Conservation (phyloP, 2,329 filamentous ascomycete species). For the Nemania sp. region DNA sequence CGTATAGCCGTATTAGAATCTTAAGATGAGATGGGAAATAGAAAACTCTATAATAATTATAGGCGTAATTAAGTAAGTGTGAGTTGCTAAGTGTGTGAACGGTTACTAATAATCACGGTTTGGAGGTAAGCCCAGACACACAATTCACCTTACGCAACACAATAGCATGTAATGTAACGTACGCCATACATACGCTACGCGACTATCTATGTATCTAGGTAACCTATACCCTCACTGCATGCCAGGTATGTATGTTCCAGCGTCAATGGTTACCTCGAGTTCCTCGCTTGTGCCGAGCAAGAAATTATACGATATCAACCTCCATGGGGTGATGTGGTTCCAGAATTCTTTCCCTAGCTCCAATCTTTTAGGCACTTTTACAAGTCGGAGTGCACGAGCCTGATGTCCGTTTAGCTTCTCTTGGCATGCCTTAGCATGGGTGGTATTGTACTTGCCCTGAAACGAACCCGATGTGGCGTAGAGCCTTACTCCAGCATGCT, state of each 20-base stretch:
- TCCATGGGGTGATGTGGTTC: conserved; percentile 3
- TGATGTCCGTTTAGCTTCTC: background rate
- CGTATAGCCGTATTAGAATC: background rate
- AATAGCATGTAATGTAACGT: background rate
- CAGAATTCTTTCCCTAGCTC: conserved; percentile 1
- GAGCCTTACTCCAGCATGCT: background rate
- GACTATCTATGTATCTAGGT: no score
- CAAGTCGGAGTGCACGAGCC: background rate
- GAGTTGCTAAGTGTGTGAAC: no score
- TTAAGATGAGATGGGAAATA: no score
- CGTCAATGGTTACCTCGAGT: background rate
- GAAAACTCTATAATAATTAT: no score
- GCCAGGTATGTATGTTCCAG: background rate
- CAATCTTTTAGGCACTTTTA: background rate
- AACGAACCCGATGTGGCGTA: background rate
- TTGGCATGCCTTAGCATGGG: conserved; percentile 16
- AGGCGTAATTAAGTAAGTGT: no score
- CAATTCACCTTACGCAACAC: background rate
- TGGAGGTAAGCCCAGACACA: background rate
- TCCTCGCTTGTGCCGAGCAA: conserved; percentile 16
- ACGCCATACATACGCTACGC: background rate
- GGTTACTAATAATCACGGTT: background rate
- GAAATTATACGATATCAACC: conserved; percentile 14
- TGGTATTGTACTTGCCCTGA: background rate
- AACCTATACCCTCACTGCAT: background rate